A percentile compares a stretch with the other conserved stretches of the same genome.
Evolutionary conservation across 2,329 filamentous ascomycete species (phyloP).

Genomic region (Alternaria postmessia): DNA sequence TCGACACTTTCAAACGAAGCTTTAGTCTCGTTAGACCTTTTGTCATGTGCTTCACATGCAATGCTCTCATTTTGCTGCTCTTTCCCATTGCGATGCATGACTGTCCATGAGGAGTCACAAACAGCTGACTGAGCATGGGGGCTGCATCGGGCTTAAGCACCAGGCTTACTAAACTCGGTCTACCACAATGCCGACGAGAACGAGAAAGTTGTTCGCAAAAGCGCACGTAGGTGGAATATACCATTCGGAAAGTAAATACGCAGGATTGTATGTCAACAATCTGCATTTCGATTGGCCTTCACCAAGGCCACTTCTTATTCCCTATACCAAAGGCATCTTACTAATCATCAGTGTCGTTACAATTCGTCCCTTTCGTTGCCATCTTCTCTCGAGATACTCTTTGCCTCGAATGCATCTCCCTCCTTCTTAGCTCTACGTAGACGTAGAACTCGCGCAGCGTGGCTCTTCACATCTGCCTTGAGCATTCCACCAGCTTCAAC

Average conservation of each 20-base stretch:
- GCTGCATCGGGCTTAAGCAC: background rate
- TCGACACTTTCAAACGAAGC: background rate
- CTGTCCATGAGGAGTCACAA: background rate
- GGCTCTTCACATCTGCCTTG: conserved; percentile 29
- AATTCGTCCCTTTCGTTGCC: conserved; percentile 25
- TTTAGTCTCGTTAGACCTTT: background rate
- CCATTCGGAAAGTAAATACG: background rate
- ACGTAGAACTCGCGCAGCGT: conserved; percentile 31
- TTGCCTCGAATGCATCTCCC: conserved; percentile 31
- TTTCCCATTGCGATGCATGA: background rate
- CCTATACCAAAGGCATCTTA: background rate
- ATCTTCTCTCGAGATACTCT: conserved; percentile 29
- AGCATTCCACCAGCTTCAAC: conserved; percentile 29
- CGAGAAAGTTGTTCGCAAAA: background rate
- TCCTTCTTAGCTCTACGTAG: conserved; percentile 29
- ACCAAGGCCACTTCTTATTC: background rate
- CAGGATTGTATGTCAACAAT: background rate
- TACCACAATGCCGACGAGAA: background rate
- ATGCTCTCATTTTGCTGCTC: background rate
- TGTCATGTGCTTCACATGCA: background rate
- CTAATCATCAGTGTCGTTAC: background rate
- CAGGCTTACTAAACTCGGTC: background rate
- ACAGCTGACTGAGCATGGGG: background rate
- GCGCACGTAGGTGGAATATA: background rate
- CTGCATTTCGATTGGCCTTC: background rate